Conservation (phyloP, 805 yeast genomes). For the Vanderwaltozyma tropicalis region DNA sequence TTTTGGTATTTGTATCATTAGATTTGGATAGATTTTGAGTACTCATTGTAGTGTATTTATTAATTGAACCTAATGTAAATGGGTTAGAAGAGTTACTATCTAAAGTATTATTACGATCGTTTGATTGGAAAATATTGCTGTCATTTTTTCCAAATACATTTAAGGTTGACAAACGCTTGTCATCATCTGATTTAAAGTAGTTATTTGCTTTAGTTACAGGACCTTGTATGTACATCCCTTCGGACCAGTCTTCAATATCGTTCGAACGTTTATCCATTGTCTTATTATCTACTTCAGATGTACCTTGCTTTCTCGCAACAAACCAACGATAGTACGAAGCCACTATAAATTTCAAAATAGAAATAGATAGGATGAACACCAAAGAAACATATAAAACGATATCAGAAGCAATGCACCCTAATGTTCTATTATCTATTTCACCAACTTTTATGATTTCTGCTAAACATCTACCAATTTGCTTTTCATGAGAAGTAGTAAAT, state of each 20-base stretch:
- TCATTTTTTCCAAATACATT: slow-evolving; percentile 28
- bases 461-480: slow-evolving; percentile 70
- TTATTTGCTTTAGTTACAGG: slow-evolving; percentile 27
- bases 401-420: slow-evolving; percentile 88
- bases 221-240: slow-evolving; percentile 43
- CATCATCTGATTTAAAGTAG: background rate
- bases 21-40: slow-evolving; percentile 42
- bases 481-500: slow-evolving; percentile 51
- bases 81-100: background rate
- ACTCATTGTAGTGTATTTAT: slow-evolving; percentile 43
- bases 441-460: slow-evolving; percentile 85
- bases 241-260: slow-evolving; percentile 79
- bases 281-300: slow-evolving; percentile 47
- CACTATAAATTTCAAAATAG: slow-evolving; percentile 62
- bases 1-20: background rate
- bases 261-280: slow-evolving; percentile 53
- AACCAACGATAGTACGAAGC: slow-evolving; percentile 89
- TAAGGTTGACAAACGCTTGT: slow-evolving; percentile 17
- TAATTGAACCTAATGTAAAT: background rate
- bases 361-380: slow-evolving; percentile 75
- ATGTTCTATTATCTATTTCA: slow-evolving; percentile 72
- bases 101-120: background rate
- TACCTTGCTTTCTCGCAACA: slow-evolving; percentile 72
- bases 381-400: slow-evolving; percentile 74
- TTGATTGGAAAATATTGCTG: background rate